Evolutionary conservation across 1,284 basidiomycete species (phyloP), one percentile per base, ranked within the genome.

Genomic region (Rhizoctonia solani): DNA sequence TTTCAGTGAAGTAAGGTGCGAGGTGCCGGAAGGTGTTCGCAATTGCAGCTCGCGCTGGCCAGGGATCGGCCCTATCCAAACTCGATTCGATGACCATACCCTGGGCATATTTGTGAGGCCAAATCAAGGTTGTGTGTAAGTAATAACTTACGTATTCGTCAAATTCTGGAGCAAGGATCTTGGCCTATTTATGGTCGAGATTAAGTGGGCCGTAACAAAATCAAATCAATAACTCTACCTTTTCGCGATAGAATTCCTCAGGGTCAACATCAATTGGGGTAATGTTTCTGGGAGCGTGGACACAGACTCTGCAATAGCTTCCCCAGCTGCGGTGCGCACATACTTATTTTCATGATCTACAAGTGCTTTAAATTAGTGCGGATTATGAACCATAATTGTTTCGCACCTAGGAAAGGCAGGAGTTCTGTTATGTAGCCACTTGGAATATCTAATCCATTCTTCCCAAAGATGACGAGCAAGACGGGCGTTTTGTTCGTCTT

Each of bases 81-180:
- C 90, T 97, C 72, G 89, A 85, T 27, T 93, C 87, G 69, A 97
- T 91, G 68, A 99, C 83, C 90, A 99, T 97, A 19, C 97, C 96
- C 90, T 93, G 72, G 5, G 53, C 61, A 47, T 69, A 42, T 41
- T 2, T 49, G 30, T 29, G 27, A 32, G 37, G 54, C 29, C 29
- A 25, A 8, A 32, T 25, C 44, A 29, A 30, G 13, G 32, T 58
- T n/a, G 39, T 21, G 13, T 0, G 25, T 30, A 53, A 34, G 41
- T 14, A n/a, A n/a, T 9, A 42, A 80, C 87, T 66, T 66, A 93
- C 92, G 77, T 91, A 96, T 83, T 88, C 79, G 75, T 96, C 93
- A 73, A 90, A 94, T 75, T 97, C 93, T 1, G 95, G 94, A 16
- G 89, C 88, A 2, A 97, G 82, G 47, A 92, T 83, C 76, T 91